These are phyloP conservation scores for Tricholoma saponaceum DNA, from an alignment of 768 basidiomycete genomes.

Conservation along the genomic window DNA sequence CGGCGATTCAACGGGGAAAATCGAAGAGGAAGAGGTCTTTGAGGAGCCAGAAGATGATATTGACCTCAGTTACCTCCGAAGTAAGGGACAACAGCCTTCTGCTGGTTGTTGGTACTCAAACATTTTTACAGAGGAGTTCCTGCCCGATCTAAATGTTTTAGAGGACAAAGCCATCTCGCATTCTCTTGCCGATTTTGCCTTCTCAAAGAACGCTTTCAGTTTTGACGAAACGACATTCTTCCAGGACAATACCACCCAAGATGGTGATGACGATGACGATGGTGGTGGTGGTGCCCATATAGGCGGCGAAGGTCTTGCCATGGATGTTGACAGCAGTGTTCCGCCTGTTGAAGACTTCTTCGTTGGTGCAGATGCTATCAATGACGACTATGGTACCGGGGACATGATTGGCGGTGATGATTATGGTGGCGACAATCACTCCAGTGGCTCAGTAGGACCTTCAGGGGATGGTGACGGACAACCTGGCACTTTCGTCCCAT, in stretches of 20 bases:
- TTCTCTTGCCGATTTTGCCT: slow-evolving; percentile 78
- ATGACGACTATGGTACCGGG: slow-evolving; percentile 23
- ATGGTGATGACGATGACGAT: slow-evolving; percentile 43
- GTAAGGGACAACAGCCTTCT: slow-evolving; percentile 33
- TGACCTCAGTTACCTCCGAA: slow-evolving; percentile 58
- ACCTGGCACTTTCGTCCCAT: slow-evolving; percentile 61
- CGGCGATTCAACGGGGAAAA: slow-evolving; percentile 80
- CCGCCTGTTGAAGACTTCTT: slow-evolving; percentile 62
- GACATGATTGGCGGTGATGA: slow-evolving; percentile 28
- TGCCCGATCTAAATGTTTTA: slow-evolving; percentile 64
- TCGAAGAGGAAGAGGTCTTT: slow-evolving; percentile 72
- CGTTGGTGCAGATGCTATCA: slow-evolving; percentile 46
- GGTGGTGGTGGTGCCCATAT: slow-evolving; percentile 34
- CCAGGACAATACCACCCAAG: slow-evolving; percentile 45
- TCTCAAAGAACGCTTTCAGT: slow-evolving; percentile 61
- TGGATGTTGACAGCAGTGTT: slow-evolving; percentile 38
- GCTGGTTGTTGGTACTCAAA: slow-evolving; percentile 5
- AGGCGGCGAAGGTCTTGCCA: slow-evolving; percentile 30
- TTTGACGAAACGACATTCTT: slow-evolving; percentile 63
- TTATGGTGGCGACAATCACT: slow-evolving; percentile 37
- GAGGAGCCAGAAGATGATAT: slow-evolving; percentile 69
- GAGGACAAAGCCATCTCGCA: slow-evolving; percentile 74
- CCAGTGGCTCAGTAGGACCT: slow-evolving; percentile 42
- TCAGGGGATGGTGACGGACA: slow-evolving; percentile 36
- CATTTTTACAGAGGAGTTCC: slow-evolving; percentile 51